Base-by-base conservation (phyloP, 2,329 filamentous ascomycete genomes). In the Monosporascus sp. region DNA sequence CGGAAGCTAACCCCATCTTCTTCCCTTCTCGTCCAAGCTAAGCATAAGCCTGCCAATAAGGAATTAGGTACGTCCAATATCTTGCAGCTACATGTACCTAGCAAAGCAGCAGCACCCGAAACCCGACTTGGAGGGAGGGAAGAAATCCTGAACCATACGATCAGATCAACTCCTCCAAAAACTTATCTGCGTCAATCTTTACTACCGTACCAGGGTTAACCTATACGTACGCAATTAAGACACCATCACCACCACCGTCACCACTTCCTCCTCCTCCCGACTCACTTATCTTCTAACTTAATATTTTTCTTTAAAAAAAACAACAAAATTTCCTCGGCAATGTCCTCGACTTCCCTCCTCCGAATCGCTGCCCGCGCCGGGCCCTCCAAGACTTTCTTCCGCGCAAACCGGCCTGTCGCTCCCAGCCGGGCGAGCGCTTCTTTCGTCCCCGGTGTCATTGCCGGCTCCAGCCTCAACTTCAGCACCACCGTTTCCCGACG, bases 301-400 rank as follows among this genome's bases (percentile, higher is more conserved):
- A 47, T 27, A 53, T 41, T n/a, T n/a, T n/a, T n/a, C n/a, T n/a
- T 17, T 44, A 52, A 47, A 48, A 44, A 24, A 24, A 3, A n/a
- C 3, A 45, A 43, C 22, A 44, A 25, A 48, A 45, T 39, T 8
- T 49, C 57, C 53, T 53, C 65, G 70, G 65, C 71, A 74, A 88
- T 87, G 83, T 82, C 83, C 71, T 85, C 87, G 65, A 75, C 82
- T 62, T 78, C 83, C 58, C 73, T 91, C 68, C 77, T 91, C 75
- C 87, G 88, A 70, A 74, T 86, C 68, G 86, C 86, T 73, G 81
- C 81, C 72, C 87, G 88, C 76, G n/a, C 43, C 43, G 81, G 79
- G 78, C 74, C 78, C 74, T 72, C 81, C 69, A 70, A 75, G 78
- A 74, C 76, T 72, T 77, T 88, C 71, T 78, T 86, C 75, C 85